Evolutionary conservation across 805 yeast species (phyloP), one percentile per base, ranked within the genome.

Genomic region (Saccharomycopsis fodiens): DNA sequence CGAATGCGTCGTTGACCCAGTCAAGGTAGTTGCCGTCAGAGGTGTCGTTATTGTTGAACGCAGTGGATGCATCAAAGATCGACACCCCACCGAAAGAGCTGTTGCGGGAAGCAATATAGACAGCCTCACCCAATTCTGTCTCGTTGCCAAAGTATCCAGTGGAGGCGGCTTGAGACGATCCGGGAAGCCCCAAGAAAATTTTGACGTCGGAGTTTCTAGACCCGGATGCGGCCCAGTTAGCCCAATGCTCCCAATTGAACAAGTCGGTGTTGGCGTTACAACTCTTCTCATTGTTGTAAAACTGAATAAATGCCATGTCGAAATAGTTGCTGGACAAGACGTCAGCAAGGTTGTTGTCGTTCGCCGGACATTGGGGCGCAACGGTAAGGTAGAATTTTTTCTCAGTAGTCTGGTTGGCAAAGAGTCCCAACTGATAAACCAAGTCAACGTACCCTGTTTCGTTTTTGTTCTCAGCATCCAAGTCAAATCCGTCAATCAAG

Each of bases 401-500:
- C 39, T 74, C 64, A 13, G 69, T 53, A 25, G 35, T 55, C 13
- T 36, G 36, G 20, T 47, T 39, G n/a, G 45, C 34, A 4, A 47
- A 21, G 13, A 50, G 48, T 53, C 76, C 66, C 49, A 65, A 47
- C 25, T 54, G 52, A 39, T 52, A 54, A 10, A 68, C 74, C 47
- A 75, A 63, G 3, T 76, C 76, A 42, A 69, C 69, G 49, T 70
- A 73, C 34, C 85, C 85, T n/a, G 65, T 62, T 44, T 63, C 60
- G 39, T 59, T 52, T 47, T 63, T 63, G 58, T 69, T 67, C 64
- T 91, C 97, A 55, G 85, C 77, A 63, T 91, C 97, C 52, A 89
- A 80, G 62, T 91, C 97, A 60, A 88, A 89, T 20, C 97, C 97
- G 62, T 91, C 97, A 39, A 91, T 25, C 23, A 35, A 7, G 8